phyloP scores from a whole-genome alignment of 1,139 yeast genomes.

The Diutina scorzettiae region DNA sequence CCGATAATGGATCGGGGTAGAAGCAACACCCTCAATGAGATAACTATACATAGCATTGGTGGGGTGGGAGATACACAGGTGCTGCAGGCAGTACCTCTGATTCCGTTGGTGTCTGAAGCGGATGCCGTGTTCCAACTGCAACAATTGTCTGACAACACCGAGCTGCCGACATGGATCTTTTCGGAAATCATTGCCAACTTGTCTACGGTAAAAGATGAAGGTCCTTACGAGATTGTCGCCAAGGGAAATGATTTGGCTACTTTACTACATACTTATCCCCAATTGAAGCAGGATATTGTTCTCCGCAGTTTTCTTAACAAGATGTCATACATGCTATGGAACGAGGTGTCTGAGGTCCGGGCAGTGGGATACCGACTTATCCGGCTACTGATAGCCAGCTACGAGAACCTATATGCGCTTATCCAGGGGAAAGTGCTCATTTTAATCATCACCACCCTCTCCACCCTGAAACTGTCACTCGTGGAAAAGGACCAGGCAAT shows the following conservation, averaged over 20 bases:
- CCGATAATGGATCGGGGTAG: neutral
- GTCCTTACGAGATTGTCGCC: constrained; percentile 31
- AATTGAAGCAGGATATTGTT: constrained; percentile 52
- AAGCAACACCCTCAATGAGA: constrained; percentile 3
- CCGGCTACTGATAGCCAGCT: constrained; percentile 47
- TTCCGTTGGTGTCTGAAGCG: neutral
- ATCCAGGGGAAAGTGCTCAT: constrained; percentile 46
- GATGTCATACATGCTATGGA: constrained; percentile 49
- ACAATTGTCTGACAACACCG: constrained; percentile 8
- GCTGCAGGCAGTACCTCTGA: neutral
- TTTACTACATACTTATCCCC: constrained; percentile 47
- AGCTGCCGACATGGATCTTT: constrained; percentile 27
- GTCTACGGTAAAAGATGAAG: constrained; percentile 18
- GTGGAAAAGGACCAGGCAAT: constrained; percentile 74
- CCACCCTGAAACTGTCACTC: constrained; percentile 36
- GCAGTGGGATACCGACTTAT: constrained; percentile 71
- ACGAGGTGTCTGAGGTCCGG: constrained; percentile 48
- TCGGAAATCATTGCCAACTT: constrained; percentile 22
- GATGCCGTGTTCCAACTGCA: neutral
- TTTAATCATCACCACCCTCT: constrained; percentile 51
- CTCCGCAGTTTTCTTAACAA: constrained; percentile 48
- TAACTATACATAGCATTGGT: neutral
- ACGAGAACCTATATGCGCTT: constrained; percentile 35
- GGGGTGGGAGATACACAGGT: neutral
- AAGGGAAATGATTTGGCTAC: constrained; percentile 54